These are phyloP conservation scores for Leptoxyphium fumago DNA, from an alignment of 2,329 filamentous ascomycete species.

Conservation along the genomic window DNA sequence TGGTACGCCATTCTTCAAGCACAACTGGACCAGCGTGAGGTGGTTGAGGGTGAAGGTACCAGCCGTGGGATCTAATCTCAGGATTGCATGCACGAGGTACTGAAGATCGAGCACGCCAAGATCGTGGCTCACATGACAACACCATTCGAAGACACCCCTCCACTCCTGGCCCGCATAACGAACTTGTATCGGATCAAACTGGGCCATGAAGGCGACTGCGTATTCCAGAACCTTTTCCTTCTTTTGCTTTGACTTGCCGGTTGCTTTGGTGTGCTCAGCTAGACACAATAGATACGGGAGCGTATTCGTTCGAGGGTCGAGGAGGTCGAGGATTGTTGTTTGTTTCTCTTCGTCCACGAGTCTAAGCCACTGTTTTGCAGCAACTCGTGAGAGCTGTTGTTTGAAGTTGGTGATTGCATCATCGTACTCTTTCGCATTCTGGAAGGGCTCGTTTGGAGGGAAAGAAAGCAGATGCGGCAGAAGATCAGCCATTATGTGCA, in stretches of 20 bases:
- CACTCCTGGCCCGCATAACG: conserved; percentile 39
- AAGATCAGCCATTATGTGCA: conserved; percentile 12
- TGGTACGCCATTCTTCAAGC: conserved; percentile 39
- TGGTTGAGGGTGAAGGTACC: conserved; percentile 53
- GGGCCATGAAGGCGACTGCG: conserved; percentile 32
- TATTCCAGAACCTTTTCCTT: conserved; percentile 31
- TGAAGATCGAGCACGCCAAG: conserved; percentile 13
- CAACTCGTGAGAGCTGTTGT: conserved; percentile 20
- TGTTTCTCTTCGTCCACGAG: conserved; percentile 24
- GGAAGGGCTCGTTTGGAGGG: conserved; percentile 16
- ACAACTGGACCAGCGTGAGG: conserved; percentile 41
- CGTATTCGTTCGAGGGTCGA: conserved; percentile 44
- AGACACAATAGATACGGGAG: conserved; percentile 45
- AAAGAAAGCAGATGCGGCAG: conserved; percentile 18
- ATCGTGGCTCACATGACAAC: conserved; percentile 3
- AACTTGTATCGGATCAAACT: conserved; percentile 40
- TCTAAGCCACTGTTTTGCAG: conserved; percentile 20
- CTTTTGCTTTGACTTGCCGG: conserved; percentile 15
- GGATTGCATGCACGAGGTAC: conserved; percentile 38
- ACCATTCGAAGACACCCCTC: conserved; percentile 27
- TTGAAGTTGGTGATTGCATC: conserved; percentile 21
- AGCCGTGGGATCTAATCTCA: conserved; percentile 51
- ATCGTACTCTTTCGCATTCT: conserved; percentile 25
- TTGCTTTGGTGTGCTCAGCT: conserved; percentile 19
- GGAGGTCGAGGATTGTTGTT: conserved; percentile 22